phyloP scores from a whole-genome alignment of 352 stramenopile genomes.

The Aphanomyces stellatus region DNA sequence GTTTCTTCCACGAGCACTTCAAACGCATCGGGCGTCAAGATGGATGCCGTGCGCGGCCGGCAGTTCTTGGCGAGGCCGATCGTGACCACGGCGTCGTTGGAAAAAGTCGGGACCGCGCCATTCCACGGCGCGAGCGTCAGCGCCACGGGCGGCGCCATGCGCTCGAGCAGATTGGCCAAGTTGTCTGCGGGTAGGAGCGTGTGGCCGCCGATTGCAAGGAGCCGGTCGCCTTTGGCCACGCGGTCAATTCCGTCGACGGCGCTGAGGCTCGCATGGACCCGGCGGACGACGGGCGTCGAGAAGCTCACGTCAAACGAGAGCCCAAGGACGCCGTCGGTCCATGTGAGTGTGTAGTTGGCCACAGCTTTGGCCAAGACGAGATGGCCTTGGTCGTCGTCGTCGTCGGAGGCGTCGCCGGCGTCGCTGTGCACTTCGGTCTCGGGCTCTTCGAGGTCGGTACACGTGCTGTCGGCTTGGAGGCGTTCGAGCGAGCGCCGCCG shows the following conservation, averaged over 20 bases:
- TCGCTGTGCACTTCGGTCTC: conserved; percentile 9
- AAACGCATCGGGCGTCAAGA: background rate
- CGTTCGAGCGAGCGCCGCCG: too few species aligned
- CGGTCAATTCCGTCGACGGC: conserved; percentile 81
- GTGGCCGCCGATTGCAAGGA: conserved; percentile 22
- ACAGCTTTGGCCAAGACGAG: background rate
- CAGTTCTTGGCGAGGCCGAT: background rate
- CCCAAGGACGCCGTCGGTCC: conserved; percentile 72
- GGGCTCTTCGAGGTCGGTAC: background rate
- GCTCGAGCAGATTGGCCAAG: conserved; percentile 60
- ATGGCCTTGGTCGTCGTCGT: conserved; percentile 12
- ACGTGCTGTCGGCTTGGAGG: background rate
- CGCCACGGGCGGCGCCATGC: conserved; percentile 72
- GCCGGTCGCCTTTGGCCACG: conserved; percentile 67
- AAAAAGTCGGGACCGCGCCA: background rate
- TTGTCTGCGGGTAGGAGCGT: background rate
- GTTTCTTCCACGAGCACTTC: conserved; percentile 6
- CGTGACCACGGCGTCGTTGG: background rate
- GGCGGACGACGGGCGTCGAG: conserved; percentile 76
- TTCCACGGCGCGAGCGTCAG: conserved; percentile 47
- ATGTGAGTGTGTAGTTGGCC: conserved; percentile 61
- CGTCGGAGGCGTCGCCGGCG: background rate
- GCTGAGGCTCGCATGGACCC: conserved; percentile 78
- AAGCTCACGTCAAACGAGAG: conserved; percentile 73
- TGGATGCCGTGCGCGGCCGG: background rate